phyloP scores from a whole-genome alignment of 805 yeast genomes.

The Ogataea methanolica region DNA sequence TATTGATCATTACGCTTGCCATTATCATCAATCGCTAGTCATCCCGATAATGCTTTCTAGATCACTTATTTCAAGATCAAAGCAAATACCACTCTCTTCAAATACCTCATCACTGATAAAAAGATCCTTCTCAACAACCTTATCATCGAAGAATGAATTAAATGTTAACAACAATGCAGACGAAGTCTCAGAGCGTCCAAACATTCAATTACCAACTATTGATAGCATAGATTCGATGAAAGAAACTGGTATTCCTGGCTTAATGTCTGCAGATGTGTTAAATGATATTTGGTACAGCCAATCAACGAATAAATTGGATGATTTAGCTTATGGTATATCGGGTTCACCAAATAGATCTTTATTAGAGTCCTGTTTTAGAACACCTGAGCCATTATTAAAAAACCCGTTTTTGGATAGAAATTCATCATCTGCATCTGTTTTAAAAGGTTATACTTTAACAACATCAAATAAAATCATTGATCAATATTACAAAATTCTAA shows the following conservation, averaged over 20 bases:
- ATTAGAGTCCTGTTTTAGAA: slow-evolving; percentile 23
- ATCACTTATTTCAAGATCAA: neutral
- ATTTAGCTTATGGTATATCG: slow-evolving; percentile 35
- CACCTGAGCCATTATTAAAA: slow-evolving; percentile 4
- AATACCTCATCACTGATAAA: too few species aligned
- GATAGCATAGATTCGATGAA: slow-evolving; percentile 20
- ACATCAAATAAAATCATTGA: slow-evolving; percentile 25
- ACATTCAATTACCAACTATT: slow-evolving; percentile 24
- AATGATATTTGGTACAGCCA: slow-evolving; percentile 48
- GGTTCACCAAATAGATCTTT: slow-evolving; percentile 26
- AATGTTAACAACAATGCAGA: neutral
- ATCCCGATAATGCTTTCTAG: neutral
- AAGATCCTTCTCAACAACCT: neutral
- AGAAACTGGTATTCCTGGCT: slow-evolving; percentile 42
- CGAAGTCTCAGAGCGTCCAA: neutral
- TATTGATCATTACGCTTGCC: too few species aligned
- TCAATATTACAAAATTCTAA: slow-evolving; percentile 33
- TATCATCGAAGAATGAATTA: neutral
- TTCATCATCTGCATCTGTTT: slow-evolving; percentile 11
- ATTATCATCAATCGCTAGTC: too few species aligned
- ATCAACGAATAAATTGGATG: slow-evolving; percentile 33
- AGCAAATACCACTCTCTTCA: neutral
- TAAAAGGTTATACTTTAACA: slow-evolving; percentile 16
- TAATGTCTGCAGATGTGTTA: slow-evolving; percentile 44
- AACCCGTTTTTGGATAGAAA: slow-evolving; percentile 17